Conservation (phyloP, 2,329 filamentous ascomycete species). For the Diaporthe humulicola region DNA sequence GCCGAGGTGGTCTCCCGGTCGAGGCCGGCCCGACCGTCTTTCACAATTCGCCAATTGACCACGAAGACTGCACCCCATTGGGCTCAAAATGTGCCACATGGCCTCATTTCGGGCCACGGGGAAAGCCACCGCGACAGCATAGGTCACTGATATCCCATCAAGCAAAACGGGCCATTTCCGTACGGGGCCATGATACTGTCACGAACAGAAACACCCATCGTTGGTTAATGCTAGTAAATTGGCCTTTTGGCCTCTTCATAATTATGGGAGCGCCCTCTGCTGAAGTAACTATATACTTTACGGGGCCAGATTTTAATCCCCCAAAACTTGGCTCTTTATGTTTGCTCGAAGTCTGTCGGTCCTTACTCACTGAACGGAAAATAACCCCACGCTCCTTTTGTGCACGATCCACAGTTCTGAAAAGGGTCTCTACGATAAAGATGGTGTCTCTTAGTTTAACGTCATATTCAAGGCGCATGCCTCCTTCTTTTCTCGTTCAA, state of each 20-base stretch:
- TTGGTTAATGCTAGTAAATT: not conserved
- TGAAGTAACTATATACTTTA: not conserved
- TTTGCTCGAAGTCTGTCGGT: not conserved
- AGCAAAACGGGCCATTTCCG: conserved; percentile 8
- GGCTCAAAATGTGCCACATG: not conserved
- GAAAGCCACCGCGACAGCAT: not conserved
- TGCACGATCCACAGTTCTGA: not conserved
- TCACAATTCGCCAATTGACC: not conserved
- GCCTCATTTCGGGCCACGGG: conserved; percentile 4
- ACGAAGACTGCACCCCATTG: conserved; percentile 2
- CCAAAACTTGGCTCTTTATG: not conserved
- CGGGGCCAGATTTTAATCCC: not conserved
- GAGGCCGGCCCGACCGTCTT: not conserved
- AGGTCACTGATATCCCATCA: not conserved
- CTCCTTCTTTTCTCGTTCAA: not conserved
- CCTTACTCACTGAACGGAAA: not conserved
- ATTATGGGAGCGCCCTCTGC: not conserved
- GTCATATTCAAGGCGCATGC: not conserved
- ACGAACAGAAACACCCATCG: not conserved
- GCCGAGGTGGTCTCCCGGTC: not conserved
- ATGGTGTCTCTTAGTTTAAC: not conserved
- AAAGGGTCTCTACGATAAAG: not conserved
- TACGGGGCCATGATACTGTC: conserved; percentile 17
- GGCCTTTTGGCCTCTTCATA: not conserved
- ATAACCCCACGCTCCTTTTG: not conserved